Base-by-base conservation (phyloP, 164 flowering plant species). In the Hamamelis virginiana region DNA sequence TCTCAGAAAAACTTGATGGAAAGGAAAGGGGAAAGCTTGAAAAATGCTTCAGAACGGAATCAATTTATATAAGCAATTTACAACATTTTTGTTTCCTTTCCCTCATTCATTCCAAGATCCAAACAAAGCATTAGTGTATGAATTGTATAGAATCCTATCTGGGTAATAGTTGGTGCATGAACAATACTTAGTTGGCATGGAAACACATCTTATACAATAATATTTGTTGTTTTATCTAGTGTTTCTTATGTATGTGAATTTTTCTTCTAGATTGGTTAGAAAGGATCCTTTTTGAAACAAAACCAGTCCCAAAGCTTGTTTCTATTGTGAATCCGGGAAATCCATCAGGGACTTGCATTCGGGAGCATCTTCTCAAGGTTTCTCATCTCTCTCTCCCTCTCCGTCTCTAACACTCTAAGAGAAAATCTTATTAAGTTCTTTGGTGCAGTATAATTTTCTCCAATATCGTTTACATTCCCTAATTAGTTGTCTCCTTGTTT, bases 251-350 rank as follows among this genome's bases (percentile, higher is more conserved):
- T 33, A 33, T 33, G 41, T 18, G 51, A 22, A 16, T 9, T 44
- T 27, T 51, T 14, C 19, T 33, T 68, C 47, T 74, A 90, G 95
- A 90, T 74, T 90, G 95, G 95, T 72, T 90, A 43, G 87, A 87
- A 72, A 79, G 41, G 69, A 77, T 80, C 18, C 69, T 89, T 22
- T 77, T 67, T 33, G 75, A 81, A 68, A 84, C 70, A 18, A 82
- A 85, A 64, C 89, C 91, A 18, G 76, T 81, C 23, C 95, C 95
- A 18, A 90, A 88, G 84, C 86, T 90, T 74, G 95, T 90, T 46
- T 78, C 79, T 66, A 81, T 90, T 60, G 92, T 88, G 33, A 90
- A 90, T 76, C 95, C 95, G 5, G 95, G 95, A 55, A 90, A 90
- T 64, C 95, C 95, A 52, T 86, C 91, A 19, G 95, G 95, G 71